Percentiles rank a stretch among this genome's conserved stretches.
These are phyloP conservation scores for Scalesia atractyloides DNA, from an alignment of 129 eudicot genomes.

Conservation along the genomic window DNA sequence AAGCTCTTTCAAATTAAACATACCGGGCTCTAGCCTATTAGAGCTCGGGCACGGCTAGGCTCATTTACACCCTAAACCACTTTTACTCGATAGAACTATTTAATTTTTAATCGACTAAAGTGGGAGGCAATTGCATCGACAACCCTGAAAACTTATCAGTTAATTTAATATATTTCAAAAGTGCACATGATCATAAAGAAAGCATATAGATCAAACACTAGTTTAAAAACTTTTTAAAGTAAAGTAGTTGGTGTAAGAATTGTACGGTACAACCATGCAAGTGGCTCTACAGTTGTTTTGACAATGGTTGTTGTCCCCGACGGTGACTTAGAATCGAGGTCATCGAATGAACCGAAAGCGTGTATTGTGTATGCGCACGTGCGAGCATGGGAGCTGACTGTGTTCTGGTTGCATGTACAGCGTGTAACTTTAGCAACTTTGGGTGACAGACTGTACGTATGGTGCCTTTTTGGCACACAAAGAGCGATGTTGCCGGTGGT, in stretches of 20 bases:
- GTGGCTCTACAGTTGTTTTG: neutral
- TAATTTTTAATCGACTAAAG: no score
- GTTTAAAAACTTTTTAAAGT: no score
- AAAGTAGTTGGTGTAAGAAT: neutral
- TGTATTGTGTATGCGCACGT: conserved; percentile 17
- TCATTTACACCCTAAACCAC: no score
- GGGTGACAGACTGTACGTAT: conserved; percentile 23
- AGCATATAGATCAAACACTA: no score
- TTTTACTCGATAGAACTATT: no score
- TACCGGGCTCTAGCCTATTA: no score
- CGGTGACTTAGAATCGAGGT: conserved; percentile 3
- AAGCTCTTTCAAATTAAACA: no score
- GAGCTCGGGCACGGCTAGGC: no score
- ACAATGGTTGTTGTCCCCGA: neutral
- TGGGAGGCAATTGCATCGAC: no score
- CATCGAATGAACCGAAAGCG: neutral
- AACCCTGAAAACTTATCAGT: no score
- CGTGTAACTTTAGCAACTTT: conserved; percentile 33
- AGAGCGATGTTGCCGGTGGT: conserved; percentile 13
- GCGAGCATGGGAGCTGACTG: conserved; percentile 14
- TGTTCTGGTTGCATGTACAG: conserved; percentile 22
- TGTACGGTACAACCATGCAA: neutral
- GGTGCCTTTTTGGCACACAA: neutral
- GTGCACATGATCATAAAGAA: no score
- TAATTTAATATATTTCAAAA: no score